These are phyloP conservation scores for Ophioceras dolichostomum DNA, from an alignment of 2,329 filamentous ascomycete genomes.

Conservation along the genomic window DNA sequence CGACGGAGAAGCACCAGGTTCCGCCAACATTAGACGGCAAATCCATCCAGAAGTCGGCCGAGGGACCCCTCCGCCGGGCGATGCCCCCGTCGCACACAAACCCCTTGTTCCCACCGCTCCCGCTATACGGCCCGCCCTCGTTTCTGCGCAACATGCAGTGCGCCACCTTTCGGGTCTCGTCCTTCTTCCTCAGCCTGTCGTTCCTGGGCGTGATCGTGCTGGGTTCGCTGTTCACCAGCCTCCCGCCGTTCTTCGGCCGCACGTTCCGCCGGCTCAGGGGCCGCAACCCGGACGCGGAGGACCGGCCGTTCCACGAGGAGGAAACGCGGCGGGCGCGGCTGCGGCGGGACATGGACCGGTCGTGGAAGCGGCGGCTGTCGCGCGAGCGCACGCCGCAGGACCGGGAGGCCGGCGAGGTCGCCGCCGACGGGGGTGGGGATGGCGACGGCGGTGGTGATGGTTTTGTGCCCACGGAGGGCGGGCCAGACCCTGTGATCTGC, in stretches of 20 bases:
- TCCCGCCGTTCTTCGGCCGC: constrained; percentile 37
- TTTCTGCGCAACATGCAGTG: constrained; percentile 53
- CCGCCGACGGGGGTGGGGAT: constrained; percentile 7
- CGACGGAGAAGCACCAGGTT: constrained; percentile 20
- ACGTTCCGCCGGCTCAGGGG: constrained; percentile 42
- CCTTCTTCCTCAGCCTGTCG: constrained; percentile 63
- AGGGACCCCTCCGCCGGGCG: constrained; percentile 29
- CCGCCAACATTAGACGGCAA: no score
- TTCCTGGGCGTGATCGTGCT: constrained; percentile 69
- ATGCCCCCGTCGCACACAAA: constrained; percentile 60
- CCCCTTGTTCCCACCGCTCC: constrained; percentile 73
- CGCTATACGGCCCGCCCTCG: constrained; percentile 67
- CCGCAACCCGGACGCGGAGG: constrained; percentile 40
- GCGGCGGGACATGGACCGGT: constrained; percentile 43
- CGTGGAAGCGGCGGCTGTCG: constrained; percentile 44
- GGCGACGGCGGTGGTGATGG: no score
- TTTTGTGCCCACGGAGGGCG: constrained; percentile 69
- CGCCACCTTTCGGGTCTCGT: constrained; percentile 49
- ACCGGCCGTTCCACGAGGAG: constrained; percentile 60
- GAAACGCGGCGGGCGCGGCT: constrained; percentile 47
- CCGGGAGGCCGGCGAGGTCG: constrained; percentile 23
- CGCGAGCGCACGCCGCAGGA: constrained; percentile 29
- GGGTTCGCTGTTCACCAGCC: constrained; percentile 57
- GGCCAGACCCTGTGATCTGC: constrained; percentile 63
- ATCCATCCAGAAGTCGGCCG: constrained; percentile 28